Conservation (phyloP, 257 asterid genomes). For the Plantago ovata region DNA sequence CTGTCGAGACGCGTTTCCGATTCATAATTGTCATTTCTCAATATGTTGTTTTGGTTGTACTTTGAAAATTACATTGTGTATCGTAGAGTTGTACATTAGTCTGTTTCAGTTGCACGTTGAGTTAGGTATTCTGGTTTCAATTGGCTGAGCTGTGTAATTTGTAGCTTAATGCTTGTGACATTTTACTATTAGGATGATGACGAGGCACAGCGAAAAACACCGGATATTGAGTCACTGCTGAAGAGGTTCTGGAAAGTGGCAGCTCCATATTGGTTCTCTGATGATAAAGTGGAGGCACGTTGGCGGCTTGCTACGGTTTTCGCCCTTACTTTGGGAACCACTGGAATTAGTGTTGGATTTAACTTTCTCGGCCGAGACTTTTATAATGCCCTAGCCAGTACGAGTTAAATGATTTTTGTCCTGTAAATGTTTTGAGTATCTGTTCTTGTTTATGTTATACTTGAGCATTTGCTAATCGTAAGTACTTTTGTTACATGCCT, state of each 20-base stretch:
- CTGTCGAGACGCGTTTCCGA: neutral
- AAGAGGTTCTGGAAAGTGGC: constrained; percentile 86
- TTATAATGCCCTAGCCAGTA: constrained; percentile 91
- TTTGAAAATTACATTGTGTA: too few relatives aligned
- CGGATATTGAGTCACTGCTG: constrained; percentile 46
- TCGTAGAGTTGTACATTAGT: too few relatives aligned
- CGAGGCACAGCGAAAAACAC: constrained; percentile 31
- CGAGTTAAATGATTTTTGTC: constrained; percentile 11
- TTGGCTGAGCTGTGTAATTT: neutral
- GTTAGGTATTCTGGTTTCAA: neutral
- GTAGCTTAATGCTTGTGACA: neutral
- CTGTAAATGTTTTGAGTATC: neutral
- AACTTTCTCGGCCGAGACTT: constrained; percentile 92
- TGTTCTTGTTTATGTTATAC: neutral
- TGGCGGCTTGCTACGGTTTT: constrained; percentile 73
- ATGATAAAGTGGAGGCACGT: constrained; percentile 68
- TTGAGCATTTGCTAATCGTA: constrained; percentile 12
- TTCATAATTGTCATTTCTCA: neutral
- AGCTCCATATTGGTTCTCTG: constrained; percentile 86
- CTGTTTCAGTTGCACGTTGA: too few relatives aligned
- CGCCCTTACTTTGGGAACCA: constrained; percentile 87
- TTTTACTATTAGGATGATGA: constrained; percentile 21
- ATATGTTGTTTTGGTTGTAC: neutral
- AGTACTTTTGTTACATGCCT: constrained; percentile 10
- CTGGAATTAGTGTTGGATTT: constrained; percentile 89